Evolutionary conservation across 441 rosid genomes (phyloP), one percentile per base, ranked within the genome.

Genomic region (Bocquillonia castaneifolia): DNA sequence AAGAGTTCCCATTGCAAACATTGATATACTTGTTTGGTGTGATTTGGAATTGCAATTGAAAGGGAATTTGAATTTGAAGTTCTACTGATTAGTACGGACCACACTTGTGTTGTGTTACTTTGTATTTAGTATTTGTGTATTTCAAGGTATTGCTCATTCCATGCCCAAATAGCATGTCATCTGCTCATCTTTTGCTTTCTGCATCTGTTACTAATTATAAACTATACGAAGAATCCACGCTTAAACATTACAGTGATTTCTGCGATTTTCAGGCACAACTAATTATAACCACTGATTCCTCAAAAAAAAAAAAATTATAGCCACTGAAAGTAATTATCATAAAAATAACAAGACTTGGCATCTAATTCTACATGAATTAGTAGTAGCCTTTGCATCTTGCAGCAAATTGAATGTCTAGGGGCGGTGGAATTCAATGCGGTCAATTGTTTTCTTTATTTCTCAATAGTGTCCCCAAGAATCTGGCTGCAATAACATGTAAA

Each of bases 11-110:
- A 48, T 55, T 23, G 45, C 70, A 67, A 47, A 63, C 61, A 25
- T 57, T 60, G 32, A 32, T 69, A 44, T 69, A 34, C 58, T 69
- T 66, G 71, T 68, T 65, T 53, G 62, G 76, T 70, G 71, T 72
- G 82, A 71, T 63, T 55, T 40, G 47, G 57, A 53, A 65, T 58
- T 82, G 67, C 64, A 54, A 39, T 68, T 58, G 53, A 47, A 71
- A 68, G 59, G 67, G 69, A 57, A 61, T 73, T 70, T 39, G 61
- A 56, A 48, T 63, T 57, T 44, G 20, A 55, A 13, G 34, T 20
- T 68, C 28, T 62, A 13, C 23, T n/a, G 54, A 65, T 22, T 45
- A 47, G 66, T 29, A 22, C 31, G 10, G 23, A 42, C 5, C 34
- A 32, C 34, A 15, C 14, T 34, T 10, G n/a, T n/a, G n/a, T n/a